Evolutionary conservation across 768 basidiomycete species (phyloP), one percentile per base, ranked within the genome.

Genomic region (Pholiota molesta): DNA sequence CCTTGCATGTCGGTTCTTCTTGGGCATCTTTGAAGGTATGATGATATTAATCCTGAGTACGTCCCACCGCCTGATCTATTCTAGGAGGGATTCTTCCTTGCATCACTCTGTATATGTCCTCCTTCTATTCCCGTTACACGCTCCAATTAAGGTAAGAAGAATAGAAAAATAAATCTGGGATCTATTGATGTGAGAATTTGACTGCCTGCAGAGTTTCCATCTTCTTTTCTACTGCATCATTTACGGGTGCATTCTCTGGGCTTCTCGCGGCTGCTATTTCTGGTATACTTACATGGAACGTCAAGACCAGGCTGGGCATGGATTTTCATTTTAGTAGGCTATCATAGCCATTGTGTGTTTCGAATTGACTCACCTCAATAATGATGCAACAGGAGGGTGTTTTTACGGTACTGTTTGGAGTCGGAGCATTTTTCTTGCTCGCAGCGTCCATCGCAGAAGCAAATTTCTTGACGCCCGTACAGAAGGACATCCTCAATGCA

Each of bases 151-250:
- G 64, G 74, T 73, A 45, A 72, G 72, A 42, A 69, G 3, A 31
- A 31, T 31, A 31, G 31, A 31, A 71, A 69, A 57, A 71, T n/a
- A 73, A 9, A 72, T 72, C 7, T 73, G 69, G 69, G 73, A 75
- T 60, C 72, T 74, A 60, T 73, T 71, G 3, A 66, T 73, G 21
- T 75, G 71, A 69, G 74, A 75, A 61, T 72, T 31, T 5, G 31
- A 71, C 52, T 71, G 73, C 61, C 65, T 74, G 39, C 72, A 45
- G 72, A 11, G 74, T 74, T 69, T 73, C 74, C 45, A 70, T 73
- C 44, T 74, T 75, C 66, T 73, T 75, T 68, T 75, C 73, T 11
- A 72, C 72, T 13, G 73, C 73, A 1, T 73, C 73, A 5, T 62
- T 74, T 2, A 69, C 74, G 19, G 74, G 74, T 16, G 74, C 74